Conservation (phyloP, 208 protist species). For the Angomonas deanei region DNA sequence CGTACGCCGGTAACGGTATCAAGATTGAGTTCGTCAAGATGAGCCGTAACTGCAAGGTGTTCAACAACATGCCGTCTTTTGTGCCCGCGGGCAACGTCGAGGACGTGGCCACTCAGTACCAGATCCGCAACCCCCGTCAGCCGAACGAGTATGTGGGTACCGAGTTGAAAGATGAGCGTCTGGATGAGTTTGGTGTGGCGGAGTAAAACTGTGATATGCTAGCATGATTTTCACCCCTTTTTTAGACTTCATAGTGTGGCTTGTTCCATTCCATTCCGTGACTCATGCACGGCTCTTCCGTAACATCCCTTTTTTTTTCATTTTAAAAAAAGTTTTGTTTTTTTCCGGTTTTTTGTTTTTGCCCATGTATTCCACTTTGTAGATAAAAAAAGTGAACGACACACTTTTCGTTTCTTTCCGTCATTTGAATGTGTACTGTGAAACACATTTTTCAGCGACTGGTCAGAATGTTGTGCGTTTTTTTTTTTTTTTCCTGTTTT, state of each 20-base stretch:
- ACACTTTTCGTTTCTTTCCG: too few species aligned
- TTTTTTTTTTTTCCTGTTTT: conserved; percentile 4
- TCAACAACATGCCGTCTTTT: conserved; percentile 77
- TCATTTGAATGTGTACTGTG: too few species aligned
- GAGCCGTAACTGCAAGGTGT: conserved; percentile 51
- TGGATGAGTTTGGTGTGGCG: conserved; percentile 54
- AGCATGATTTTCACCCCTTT: too few species aligned
- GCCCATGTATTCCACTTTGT: too few species aligned
- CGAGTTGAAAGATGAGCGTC: conserved; percentile 58
- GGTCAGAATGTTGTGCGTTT: background rate
- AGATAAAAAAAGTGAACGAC: background rate
- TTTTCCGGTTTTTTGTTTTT: too few species aligned
- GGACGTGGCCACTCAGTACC: conserved; percentile 58
- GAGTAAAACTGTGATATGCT: conserved; percentile 15
- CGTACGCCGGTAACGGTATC: conserved; percentile 65
- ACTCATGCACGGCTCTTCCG: too few species aligned
- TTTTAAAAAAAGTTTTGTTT: too few species aligned
- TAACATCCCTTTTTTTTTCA: too few species aligned
- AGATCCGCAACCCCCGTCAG: conserved; percentile 64
- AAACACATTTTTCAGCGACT: background rate
- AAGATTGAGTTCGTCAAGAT: conserved; percentile 68
- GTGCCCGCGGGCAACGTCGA: conserved; percentile 31
- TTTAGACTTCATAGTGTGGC: too few species aligned
- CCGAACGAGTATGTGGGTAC: conserved; percentile 41
- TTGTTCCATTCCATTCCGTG: too few species aligned